A percentile compares a stretch with the other conserved stretches of the same genome.
These are phyloP conservation scores for Sclerospora graminicola DNA, from an alignment of 352 stramenopile genomes.

Conservation along the genomic window DNA sequence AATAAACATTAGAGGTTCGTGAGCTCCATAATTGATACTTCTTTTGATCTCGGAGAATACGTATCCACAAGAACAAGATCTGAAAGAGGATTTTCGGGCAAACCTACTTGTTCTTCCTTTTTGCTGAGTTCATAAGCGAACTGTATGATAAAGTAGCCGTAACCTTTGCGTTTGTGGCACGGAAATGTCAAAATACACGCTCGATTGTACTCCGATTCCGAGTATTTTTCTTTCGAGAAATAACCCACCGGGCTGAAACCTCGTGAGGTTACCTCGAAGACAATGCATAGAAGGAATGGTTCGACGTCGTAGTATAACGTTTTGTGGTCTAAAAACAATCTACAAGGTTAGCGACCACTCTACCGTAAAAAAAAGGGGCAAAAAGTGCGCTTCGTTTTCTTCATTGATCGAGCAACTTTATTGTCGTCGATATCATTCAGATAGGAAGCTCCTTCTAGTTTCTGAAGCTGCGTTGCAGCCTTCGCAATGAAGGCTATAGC, in stretches of 20 bases:
- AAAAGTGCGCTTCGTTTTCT: constrained; percentile 6
- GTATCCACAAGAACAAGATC: constrained; percentile 96
- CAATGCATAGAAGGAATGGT: constrained; percentile 99
- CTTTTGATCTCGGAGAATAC: constrained; percentile 76
- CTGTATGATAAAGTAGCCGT: constrained; percentile 99
- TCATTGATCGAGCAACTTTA: constrained; percentile 3
- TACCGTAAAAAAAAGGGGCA: neutral
- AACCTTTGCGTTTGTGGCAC: constrained; percentile 97
- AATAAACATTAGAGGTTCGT: constrained; percentile 43
- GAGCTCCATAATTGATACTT: constrained; percentile 94
- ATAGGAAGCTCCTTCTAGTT: constrained; percentile 45
- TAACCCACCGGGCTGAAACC: constrained; percentile 96
- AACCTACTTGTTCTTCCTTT: constrained; percentile 94
- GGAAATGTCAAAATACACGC: constrained; percentile 99
- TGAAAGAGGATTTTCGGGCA: constrained; percentile 97
- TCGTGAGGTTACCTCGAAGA: constrained; percentile 90
- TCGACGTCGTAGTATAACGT: constrained; percentile 99
- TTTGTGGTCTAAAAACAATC: constrained; percentile 99
- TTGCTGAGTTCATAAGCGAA: constrained; percentile 99
- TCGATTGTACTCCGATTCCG: constrained; percentile 97
- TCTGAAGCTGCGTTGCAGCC: constrained; percentile 61
- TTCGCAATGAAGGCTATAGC: constrained; percentile 82
- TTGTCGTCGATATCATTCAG: constrained; percentile 20
- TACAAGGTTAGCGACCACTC: constrained; percentile 3
- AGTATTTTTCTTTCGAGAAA: constrained; percentile 99